Evolutionary conservation across 2,329 filamentous ascomycete species (phyloP).

Genomic region (Apiospora marii): DNA sequence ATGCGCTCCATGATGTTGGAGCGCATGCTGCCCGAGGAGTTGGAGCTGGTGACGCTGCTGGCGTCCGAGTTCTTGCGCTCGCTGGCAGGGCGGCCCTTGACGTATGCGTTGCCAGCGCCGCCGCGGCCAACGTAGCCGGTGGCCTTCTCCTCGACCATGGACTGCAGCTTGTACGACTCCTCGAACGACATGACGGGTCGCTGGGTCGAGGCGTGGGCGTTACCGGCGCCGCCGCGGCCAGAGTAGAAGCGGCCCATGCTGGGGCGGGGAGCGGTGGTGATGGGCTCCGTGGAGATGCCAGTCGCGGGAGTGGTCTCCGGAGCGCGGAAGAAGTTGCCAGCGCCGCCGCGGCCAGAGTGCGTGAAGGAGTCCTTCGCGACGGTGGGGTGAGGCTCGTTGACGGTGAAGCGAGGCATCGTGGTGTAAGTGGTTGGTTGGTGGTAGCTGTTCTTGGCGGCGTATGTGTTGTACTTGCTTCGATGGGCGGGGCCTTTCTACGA

Average conservation of each 20-base stretch:
- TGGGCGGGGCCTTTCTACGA: slow-evolving; percentile 17
- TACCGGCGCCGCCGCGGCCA: slow-evolving; percentile 73
- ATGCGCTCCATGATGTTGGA: slow-evolving; percentile 50
- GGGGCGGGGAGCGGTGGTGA: slow-evolving; percentile 51
- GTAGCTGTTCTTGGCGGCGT: slow-evolving; percentile 27
- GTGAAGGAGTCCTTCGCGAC: slow-evolving; percentile 55
- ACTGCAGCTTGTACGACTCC: slow-evolving; percentile 67
- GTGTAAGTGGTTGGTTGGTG: slow-evolving; percentile 22
- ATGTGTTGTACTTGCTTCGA: not conserved
- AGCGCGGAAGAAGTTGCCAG: slow-evolving; percentile 63
- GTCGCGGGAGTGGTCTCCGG: slow-evolving; percentile 50
- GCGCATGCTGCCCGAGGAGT: slow-evolving; percentile 40
- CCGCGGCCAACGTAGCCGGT: slow-evolving; percentile 70
- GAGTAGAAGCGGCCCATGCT: slow-evolving; percentile 64
- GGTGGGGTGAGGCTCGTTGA: slow-evolving; percentile 59
- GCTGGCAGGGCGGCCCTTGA: slow-evolving; percentile 28
- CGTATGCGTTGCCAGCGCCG: slow-evolving; percentile 66
- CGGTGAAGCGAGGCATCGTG: slow-evolving; percentile 52
- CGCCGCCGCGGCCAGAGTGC: slow-evolving; percentile 63
- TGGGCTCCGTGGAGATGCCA: slow-evolving; percentile 54
- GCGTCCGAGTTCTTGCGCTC: slow-evolving; percentile 41
- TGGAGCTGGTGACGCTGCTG: slow-evolving; percentile 38
- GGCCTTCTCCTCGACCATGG: slow-evolving; percentile 58
- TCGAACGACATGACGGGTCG: slow-evolving; percentile 71
- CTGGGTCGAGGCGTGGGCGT: slow-evolving; percentile 61